Percentiles rank a stretch among this genome's conserved stretches.
These are phyloP conservation scores for Botryosphaeria dothidea DNA, from an alignment of 2,329 filamentous ascomycete genomes.

Conservation along the genomic window DNA sequence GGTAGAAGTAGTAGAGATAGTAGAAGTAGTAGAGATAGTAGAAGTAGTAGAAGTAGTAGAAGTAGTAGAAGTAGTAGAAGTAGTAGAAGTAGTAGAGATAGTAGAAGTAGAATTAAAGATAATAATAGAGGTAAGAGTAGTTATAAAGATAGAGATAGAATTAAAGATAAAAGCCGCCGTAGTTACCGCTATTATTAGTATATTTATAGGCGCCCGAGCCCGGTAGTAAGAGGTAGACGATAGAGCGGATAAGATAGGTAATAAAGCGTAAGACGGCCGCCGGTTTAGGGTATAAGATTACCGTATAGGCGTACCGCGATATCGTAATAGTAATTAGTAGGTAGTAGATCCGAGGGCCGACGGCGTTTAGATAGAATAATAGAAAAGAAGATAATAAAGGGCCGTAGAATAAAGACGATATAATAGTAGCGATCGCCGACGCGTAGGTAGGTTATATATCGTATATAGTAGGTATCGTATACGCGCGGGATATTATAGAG, in stretches of 20 bases:
- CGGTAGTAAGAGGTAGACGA: slow-evolving; percentile 20
- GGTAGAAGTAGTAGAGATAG: neutral
- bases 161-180: too few species aligned
- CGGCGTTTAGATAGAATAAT: slow-evolving; percentile 23
- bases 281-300: slow-evolving; percentile 21
- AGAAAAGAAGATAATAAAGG: slow-evolving; percentile 19
- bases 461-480: slow-evolving; percentile 22
- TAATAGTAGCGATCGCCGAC: slow-evolving; percentile 16
- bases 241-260: slow-evolving; percentile 18
- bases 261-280: slow-evolving; percentile 23
- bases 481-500: slow-evolving; percentile 22
- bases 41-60: neutral
- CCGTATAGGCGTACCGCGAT: slow-evolving; percentile 22
- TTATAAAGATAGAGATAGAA: neutral
- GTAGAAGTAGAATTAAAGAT: too few species aligned
- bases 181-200: slow-evolving; percentile 14
- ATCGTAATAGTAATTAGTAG: slow-evolving; percentile 25
- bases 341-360: slow-evolving; percentile 19
- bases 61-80: neutral
- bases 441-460: slow-evolving; percentile 20
- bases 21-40: too few species aligned
- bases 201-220: slow-evolving; percentile 23
- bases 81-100: too few species aligned
- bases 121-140: too few species aligned
- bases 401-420: slow-evolving; percentile 19